Evolutionary conservation across 2,329 filamentous ascomycete species (phyloP), one percentile per base, ranked within the genome.

Genomic region (Zymoseptoria pseudotritici): DNA sequence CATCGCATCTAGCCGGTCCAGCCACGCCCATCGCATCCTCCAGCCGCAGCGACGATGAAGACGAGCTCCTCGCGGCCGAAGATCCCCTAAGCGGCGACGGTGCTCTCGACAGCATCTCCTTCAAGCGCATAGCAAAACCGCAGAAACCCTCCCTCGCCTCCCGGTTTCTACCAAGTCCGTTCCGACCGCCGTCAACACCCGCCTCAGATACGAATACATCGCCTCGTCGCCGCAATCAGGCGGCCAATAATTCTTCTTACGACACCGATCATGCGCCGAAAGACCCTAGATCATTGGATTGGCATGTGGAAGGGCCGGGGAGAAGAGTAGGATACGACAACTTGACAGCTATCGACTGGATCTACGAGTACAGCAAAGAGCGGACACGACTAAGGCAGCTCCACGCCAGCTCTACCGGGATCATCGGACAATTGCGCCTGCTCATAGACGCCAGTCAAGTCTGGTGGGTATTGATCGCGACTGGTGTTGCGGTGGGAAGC

Each of bases 291-390:
- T 74, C 73, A 0, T 66, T 78, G 20, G 93, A 97, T 74, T 97
- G 93, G 93, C 89, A 95, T 72, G 82, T 88, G 54, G 93, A 97
- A 74, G 91, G 91, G 0, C 91, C 90, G 0, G 92, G 92, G 1
- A 85, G 91, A 57, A 85, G 94, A 70, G 92, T 97, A 46, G 93
- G 90, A 58, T 99, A 99, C 77, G 93, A 97, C 71, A 89, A 99
- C 76, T 80, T 97, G 73, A 97, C 93, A 17, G 93, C 94, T 60
- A 99, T 99, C 73, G 94, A 99, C 78, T 99, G 94, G 94, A 97
- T 97, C 72, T 97, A 96, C 69, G 94, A 99, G 75, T 96, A 97
- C 72, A 94, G 90, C 56, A 97, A 97, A 74, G 94, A 99, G 77
- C 85, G 94, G 20, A 91, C 96, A 74, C 85, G 94, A 22, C 78